Base-by-base conservation (phyloP, 2,329 filamentous ascomycete genomes). In the Diplodia intermedia region DNA sequence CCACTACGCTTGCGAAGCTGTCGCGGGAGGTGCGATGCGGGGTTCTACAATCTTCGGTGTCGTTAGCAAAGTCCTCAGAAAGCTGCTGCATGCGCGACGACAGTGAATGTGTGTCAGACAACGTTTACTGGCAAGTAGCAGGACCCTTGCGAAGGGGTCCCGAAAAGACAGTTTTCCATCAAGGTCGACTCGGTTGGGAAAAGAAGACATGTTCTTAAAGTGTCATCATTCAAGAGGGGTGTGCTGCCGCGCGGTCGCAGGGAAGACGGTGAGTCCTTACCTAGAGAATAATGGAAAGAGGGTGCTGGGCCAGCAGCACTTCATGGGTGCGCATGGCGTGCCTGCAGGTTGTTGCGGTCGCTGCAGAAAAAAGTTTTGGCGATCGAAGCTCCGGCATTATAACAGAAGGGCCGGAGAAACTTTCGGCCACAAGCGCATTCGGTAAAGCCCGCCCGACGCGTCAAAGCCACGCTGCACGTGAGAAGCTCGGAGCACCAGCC, bases 121-220 rank as follows among this genome's bases (percentile, higher is more conserved):
- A 85, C 81, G 79, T 85, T 89, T 91, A 92, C 90, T 92, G 90
- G 90, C 90, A 90, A 91, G 90, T 91, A 91, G 89, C 90, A 90
- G 88, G 87, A 84, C 76, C 77, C 82, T 81, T 82, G 84, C 80
- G 80, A 81, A 79, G 79, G 79, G 81, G 75, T 82, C 86, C 88
- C 88, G 88, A 83, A 85, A 81, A 89, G 85, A 85, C 84, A 81
- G 82, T 76, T 81, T 88, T 90, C 87, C 31, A 86, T 91, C 90
- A 92, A 89, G 88, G 89, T 87, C 90, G 90, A 91, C 85, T 92
- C 89, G 82, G 89, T 84, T 88, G 86, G 88, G 88, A 90, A 91
- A 91, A 91, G 89, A 92, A 92, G 89, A 90, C 85, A 76, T 83
- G 80, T 82, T 82, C 81, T 56, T 20, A 4, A 79, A 81, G 84